Evolutionary conservation across 1,284 basidiomycete genomes (phyloP).

Genomic region (Puccinia horiana): DNA sequence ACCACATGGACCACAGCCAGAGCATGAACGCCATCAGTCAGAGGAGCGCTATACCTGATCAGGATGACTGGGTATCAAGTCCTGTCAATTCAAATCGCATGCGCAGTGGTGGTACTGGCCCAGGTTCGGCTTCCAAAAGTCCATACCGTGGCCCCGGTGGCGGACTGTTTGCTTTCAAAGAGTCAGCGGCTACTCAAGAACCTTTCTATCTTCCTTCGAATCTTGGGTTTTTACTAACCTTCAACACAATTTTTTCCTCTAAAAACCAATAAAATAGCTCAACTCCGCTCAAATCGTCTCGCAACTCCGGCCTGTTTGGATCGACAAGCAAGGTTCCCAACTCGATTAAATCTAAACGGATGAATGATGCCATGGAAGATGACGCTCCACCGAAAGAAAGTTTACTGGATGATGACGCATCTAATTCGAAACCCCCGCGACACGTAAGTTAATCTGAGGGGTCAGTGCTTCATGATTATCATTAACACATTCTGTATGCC

Average conservation of each 20-base stretch:
- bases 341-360: conserved; percentile 33
- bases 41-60: background rate
- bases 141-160: conserved; percentile 25
- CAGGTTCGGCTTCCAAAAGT: conserved; percentile 24
- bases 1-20: conserved; percentile 22
- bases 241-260: background rate
- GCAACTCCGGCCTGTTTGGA: conserved; percentile 40
- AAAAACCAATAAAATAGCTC: background rate
- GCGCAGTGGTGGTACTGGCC: conserved; percentile 11
- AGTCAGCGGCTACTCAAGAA: background rate
- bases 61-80: conserved; percentile 39
- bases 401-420: conserved; percentile 20
- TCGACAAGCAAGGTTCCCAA: conserved; percentile 21
- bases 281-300: conserved; percentile 36
- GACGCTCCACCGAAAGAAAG: conserved; percentile 43
- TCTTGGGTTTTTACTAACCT: background rate
- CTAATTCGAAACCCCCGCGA: conserved; percentile 4
- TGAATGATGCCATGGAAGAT: conserved; percentile 42
- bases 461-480: background rate
- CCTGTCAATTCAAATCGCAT: conserved; percentile 25
- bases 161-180: conserved; percentile 43
- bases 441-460: background rate
- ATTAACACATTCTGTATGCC: background rate
- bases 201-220: background rate
- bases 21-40: conserved; percentile 27